Evolutionary conservation across 2,329 filamentous ascomycete genomes (phyloP), one percentile per base, ranked within the genome.

Genomic region (Colletotrichum tanaceti): DNA sequence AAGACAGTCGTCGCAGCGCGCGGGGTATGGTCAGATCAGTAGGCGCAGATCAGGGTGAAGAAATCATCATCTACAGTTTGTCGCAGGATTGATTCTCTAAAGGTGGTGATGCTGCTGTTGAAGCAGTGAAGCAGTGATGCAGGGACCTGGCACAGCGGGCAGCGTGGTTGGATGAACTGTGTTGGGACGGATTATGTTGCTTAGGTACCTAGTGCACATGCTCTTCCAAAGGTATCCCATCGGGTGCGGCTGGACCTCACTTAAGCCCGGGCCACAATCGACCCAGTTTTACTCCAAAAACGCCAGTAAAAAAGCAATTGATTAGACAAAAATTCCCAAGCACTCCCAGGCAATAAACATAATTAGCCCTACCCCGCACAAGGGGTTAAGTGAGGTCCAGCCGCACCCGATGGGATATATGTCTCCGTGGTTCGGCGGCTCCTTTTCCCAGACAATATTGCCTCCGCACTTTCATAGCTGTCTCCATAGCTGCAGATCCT

Each of bases 401-500:
- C n/a, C n/a, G n/a, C n/a, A n/a, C n/a, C n/a, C n/a, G n/a, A n/a
- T n/a, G n/a, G n/a, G n/a, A n/a, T n/a, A n/a, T n/a, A n/a, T n/a
- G n/a, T n/a, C n/a, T n/a, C n/a, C n/a, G n/a, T n/a, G n/a, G 82
- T 71, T 92, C 84, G 0, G 86, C 79, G 0, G 79, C 77, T 2
- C 75, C 70, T 2, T 74, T 66, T 64, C 85, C 84, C 6, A 82
- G 73, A 58, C 79, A 83, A 63, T 83, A 87, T 73, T 87, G 84
- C 6, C 82, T 72, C 0, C 83, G 82, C 11, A 85, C 74, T 65
- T 87, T 87, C 71, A 87, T 72, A 0, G 81, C 81, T 0, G 83
- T 79, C 63, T 87, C 85, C 57, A 81, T 80, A 35, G 84, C 84
- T 55, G 80, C 79, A n/a, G 88, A 89, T 1, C 87, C 86, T 87